phyloP scores from a whole-genome alignment of 768 basidiomycete species.

The Suillus discolor region DNA sequence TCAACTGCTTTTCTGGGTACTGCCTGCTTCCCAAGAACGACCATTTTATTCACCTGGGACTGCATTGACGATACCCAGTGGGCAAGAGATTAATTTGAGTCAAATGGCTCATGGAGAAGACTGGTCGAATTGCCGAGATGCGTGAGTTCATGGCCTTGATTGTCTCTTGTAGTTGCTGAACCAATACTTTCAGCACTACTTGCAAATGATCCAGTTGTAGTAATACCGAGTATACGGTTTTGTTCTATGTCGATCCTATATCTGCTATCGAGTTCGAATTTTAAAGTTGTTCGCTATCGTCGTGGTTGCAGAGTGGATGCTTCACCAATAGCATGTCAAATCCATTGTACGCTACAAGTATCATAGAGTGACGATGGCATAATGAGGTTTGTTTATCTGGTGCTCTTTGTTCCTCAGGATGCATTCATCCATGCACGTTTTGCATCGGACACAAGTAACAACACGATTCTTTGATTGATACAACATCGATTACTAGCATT shows the following conservation, averaged over 20 bases:
- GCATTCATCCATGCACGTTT: too few species aligned
- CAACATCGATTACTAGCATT: too few species aligned
- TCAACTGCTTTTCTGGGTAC: not conserved
- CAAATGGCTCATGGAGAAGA: not conserved
- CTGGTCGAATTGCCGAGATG: not conserved
- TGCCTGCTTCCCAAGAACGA: not conserved
- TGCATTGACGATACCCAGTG: not conserved
- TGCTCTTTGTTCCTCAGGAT: too few species aligned
- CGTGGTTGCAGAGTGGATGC: too few species aligned
- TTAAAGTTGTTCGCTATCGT: not conserved
- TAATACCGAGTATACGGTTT: not conserved
- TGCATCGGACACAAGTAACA: too few species aligned
- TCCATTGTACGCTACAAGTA: too few species aligned
- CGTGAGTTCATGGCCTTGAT: not conserved
- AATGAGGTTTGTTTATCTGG: too few species aligned
- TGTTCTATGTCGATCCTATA: not conserved
- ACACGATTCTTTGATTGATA: too few species aligned
- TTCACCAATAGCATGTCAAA: too few species aligned
- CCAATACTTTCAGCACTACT: not conserved
- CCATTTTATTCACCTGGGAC: not conserved
- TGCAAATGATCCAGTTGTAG: not conserved
- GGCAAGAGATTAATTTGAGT: not conserved
- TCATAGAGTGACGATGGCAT: too few species aligned
- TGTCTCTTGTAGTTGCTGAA: not conserved
- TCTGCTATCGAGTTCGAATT: not conserved